Evolutionary conservation across 805 yeast genomes (phyloP).

Genomic region (Saccharomycopsis sp.): DNA sequence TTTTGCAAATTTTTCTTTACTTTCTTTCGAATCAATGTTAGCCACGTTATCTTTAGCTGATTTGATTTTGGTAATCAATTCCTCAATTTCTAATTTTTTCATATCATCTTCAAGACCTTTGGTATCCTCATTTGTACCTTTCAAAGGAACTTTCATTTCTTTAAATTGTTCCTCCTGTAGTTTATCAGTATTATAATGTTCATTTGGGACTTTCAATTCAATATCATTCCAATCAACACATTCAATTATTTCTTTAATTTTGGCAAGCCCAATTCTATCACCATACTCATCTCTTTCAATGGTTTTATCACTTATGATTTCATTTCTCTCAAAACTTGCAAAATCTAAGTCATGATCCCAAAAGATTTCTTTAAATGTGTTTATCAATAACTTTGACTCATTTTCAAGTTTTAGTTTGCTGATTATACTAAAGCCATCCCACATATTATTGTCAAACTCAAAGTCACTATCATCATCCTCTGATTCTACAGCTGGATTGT

Average conservation of each 20-base stretch:
- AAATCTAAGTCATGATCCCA: constrained; percentile 16
- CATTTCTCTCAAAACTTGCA: constrained; percentile 1
- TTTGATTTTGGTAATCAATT: constrained; percentile 10
- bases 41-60: constrained; percentile 13
- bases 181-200: background rate
- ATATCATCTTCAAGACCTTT: constrained; percentile 6
- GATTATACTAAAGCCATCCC: no score
- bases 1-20: constrained; percentile 11
- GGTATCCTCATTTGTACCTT: background rate
- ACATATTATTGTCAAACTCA: no score
- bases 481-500: no score
- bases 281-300: constrained; percentile 14
- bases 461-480: no score
- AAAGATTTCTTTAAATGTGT: constrained; percentile 10
- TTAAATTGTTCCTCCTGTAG: background rate
- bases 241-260: constrained; percentile 14
- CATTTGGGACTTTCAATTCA: constrained; percentile 1
- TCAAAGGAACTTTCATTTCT: background rate
- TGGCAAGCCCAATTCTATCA: constrained; percentile 12
- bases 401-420: background rate
- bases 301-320: background rate
- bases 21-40: constrained; percentile 6
- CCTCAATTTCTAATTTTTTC: no score
- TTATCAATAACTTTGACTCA: background rate
- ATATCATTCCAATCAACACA: constrained; percentile 16